Base-by-base conservation (phyloP, 1,284 basidiomycete genomes). In the Cutaneotrichosporon sp. region DNA sequence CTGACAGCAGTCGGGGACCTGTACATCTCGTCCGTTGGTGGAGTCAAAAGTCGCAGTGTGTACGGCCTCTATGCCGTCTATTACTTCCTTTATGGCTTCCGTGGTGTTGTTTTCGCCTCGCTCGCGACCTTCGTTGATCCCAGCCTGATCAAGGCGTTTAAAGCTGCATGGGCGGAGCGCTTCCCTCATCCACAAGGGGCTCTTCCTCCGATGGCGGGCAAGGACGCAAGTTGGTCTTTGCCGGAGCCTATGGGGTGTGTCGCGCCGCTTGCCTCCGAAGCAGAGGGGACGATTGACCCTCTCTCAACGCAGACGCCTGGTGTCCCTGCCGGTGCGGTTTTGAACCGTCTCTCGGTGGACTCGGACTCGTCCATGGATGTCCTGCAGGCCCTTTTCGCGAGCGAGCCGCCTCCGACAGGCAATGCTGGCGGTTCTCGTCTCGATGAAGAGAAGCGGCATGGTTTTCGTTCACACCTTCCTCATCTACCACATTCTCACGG, bases 61-160 rank as follows among this genome's bases (percentile, higher is more conserved):
- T 60, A 52, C 43, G 55, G 52, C 13, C 58, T 60, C 18, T 60
- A 60, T 46, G 40, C 49, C 38, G 44, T 60, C 13, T 60, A 60
- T 47, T 56, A 60, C 52, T 56, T 56, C 26, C 38, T 60, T 30
- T 60, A 57, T 38, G 58, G 58, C 14, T 49, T 52, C 1, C 46
- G 58, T 1, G 55, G 58, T 9, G 46, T 54, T 8, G 39, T 51
- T 1, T 60, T 60, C 41, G 58, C 42, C 17, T n/a, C 41, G 18
- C 47, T 60, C 7, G 48, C 49, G 13, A 15, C 53, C 9, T 51
- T 59, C 17, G 58, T 59, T 46, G 58, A 59, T 37, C 58, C 58
- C 1, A 54, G 52, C 30, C 40, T 59, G 12, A 40, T 37, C 3
- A 55, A 55, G 17, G 57, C 54, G 14, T n/a, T 52, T 9, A 30